phyloP scores from a whole-genome alignment of 2,329 filamentous ascomycete species.

The Pseudogymnoascus sp. region DNA sequence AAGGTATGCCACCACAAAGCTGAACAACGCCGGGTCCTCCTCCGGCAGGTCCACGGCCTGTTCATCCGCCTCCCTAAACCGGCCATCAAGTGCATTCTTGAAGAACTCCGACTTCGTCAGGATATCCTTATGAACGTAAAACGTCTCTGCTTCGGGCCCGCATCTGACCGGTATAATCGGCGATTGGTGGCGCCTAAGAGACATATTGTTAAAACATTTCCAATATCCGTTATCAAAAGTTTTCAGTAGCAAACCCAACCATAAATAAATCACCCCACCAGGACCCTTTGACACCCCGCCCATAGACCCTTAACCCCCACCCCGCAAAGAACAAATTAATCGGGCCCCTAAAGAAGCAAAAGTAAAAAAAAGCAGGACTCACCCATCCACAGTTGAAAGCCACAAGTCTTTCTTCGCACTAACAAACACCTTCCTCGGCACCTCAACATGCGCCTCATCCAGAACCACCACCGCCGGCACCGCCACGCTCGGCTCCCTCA shows the following conservation, averaged over 20 bases:
- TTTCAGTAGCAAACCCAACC: neutral
- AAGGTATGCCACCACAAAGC: conserved; percentile 44
- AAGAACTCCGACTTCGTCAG: conserved; percentile 43
- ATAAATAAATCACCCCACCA: conserved; percentile 7
- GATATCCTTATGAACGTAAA: conserved; percentile 42
- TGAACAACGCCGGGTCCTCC: conserved; percentile 44
- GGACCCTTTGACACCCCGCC: neutral
- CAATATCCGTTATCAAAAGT: neutral
- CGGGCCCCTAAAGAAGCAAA: too few relatives aligned
- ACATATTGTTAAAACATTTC: conserved; percentile 14
- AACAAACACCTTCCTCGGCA: conserved; percentile 28
- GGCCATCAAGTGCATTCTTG: conserved; percentile 40
- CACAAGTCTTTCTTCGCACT: conserved; percentile 41
- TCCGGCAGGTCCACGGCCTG: conserved; percentile 44
- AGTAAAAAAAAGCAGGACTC: conserved; percentile 18
- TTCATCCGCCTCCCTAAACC: conserved; percentile 39
- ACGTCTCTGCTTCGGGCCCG: conserved; percentile 39
- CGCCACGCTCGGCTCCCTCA: conserved; percentile 34
- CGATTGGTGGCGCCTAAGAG: conserved; percentile 38
- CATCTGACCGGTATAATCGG: conserved; percentile 40
- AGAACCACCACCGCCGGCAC: conserved; percentile 35
- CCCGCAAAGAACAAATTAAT: neutral
- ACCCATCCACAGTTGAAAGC: conserved; percentile 44
- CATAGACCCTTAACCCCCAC: neutral
- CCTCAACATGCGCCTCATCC: conserved; percentile 29